phyloP scores from a whole-genome alignment of 495 filamentous ascomycete genomes.

The Cetradonia linearis region DNA sequence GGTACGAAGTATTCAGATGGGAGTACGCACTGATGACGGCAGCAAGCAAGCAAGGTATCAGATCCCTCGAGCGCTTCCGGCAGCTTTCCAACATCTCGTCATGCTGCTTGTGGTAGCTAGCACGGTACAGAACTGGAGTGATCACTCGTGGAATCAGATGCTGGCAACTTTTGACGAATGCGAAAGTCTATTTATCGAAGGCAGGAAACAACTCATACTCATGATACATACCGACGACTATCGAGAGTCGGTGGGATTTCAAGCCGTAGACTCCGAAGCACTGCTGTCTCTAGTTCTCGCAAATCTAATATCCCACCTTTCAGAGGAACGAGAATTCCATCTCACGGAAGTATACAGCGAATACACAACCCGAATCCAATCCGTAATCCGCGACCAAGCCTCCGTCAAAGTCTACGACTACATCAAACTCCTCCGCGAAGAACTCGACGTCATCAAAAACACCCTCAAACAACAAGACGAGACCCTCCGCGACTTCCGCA shows the following conservation, averaged over 20 bases:
- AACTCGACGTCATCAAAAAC: slow-evolving; percentile 30
- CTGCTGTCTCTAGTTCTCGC: slow-evolving; percentile 29
- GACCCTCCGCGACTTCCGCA: slow-evolving; percentile 13
- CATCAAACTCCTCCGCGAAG: slow-evolving; percentile 31
- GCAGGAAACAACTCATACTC: slow-evolving; percentile 11
- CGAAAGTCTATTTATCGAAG: slow-evolving; percentile 4
- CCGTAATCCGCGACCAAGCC: slow-evolving; percentile 4
- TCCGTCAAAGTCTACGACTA: slow-evolving; percentile 28
- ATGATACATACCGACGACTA: slow-evolving; percentile 18
- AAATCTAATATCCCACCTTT: slow-evolving; percentile 26
- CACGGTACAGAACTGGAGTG: slow-evolving; percentile 4
- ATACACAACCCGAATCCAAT: slow-evolving; percentile 27
- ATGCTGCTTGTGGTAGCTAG: slow-evolving; percentile 12
- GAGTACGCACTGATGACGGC: slow-evolving; percentile 12
- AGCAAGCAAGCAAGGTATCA: slow-evolving; percentile 14
- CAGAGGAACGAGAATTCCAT: slow-evolving; percentile 20
- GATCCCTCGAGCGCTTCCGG: slow-evolving; percentile 15
- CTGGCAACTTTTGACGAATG: slow-evolving; percentile 11
- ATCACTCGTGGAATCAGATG: slow-evolving; percentile 9
- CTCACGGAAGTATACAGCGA: slow-evolving; percentile 31
- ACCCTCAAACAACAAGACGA: slow-evolving; percentile 22
- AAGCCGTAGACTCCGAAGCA: slow-evolving; percentile 31
- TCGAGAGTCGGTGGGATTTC: slow-evolving; percentile 28
- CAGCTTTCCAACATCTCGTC: slow-evolving; percentile 15
- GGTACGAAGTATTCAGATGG: slow-evolving; percentile 8